phyloP scores from a whole-genome alignment of 345 rosid genomes.

The Linum usitatissimum region DNA sequence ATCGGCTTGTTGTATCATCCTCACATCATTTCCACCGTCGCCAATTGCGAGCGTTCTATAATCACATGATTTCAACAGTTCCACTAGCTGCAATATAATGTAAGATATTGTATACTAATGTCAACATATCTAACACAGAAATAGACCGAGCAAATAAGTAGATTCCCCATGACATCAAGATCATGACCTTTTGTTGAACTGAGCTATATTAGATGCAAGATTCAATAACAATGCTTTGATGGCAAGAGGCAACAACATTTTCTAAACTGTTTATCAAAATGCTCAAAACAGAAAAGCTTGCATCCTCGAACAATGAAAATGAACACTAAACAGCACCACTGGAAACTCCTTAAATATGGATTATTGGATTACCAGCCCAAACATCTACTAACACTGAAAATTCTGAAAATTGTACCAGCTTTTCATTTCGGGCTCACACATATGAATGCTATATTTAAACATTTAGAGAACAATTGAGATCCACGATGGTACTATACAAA shows the following conservation, averaged over 20 bases:
- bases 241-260: not conserved
- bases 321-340: not conserved
- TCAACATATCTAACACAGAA: not conserved
- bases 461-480: not conserved
- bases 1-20: conserved; percentile 99
- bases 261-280: not conserved
- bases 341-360: not conserved
- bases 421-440: not conserved
- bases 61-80: conserved; percentile 83
- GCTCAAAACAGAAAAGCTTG: not conserved
- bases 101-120: not conserved
- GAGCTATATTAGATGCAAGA: not conserved
- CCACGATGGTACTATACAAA: not conserved
- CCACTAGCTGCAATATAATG: conserved; percentile 56
- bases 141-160: not conserved
- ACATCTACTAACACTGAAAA: not conserved
- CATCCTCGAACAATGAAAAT: not conserved
- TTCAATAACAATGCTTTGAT: not conserved
- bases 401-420: not conserved
- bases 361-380: not conserved
- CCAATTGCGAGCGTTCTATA: conserved; percentile 96
- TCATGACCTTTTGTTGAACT: not conserved
- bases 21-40: conserved; percentile 98
- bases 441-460: not conserved
- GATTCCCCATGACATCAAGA: not conserved